Evolutionary conservation across 331 rosid species (phyloP), one percentile per base, ranked within the genome.

Genomic region (Spiraea crenata): DNA sequence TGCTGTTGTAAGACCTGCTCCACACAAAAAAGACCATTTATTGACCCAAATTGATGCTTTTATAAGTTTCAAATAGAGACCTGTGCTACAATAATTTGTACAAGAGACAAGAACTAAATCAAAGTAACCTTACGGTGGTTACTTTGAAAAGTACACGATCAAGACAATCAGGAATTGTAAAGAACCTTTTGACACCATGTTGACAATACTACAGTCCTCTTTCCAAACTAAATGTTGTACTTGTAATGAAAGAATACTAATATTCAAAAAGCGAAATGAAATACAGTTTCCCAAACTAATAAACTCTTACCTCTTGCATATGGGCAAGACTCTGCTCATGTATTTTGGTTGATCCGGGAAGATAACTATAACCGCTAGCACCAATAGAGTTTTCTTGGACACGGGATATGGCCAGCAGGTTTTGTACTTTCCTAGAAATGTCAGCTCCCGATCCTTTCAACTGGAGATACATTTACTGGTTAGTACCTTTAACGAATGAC

Each of bases 391-490:
- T 86, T 63, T 91, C 85, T 82, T 83, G 93, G 65, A 88, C 90
- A 19, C 90, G 92, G 62, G 99, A 89, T 44, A 82, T 76, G 7
- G 82, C 78, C 40, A 88, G 81, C 48, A 95, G 80, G 80, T 82
- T 91, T 81, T 95, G 96, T 62, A 89, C 96, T 79, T 97, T 89
- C 75, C 97, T 84, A 31, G 97, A 89, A 35, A 93, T 83, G 65
- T 93, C 96, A 41, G 95, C 88, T 40, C 96, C 96, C 46, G 98
- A 84, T 78, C 98, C 96, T 81, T 85, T 95, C 82, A 95, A 74
- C 99, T 93, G 90, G 59, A 81, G 81, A 80, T 57, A 62, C 13
- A 37, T 41, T 57, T 47, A 41, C 56, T 49, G 50, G 25, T 87
- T 50, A 80, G 83, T 77, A 77, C 63, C 20, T 71, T 70, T 63